Conservation (phyloP, 192 early-diverging fungal species). For the Coemansia sp. region DNA sequence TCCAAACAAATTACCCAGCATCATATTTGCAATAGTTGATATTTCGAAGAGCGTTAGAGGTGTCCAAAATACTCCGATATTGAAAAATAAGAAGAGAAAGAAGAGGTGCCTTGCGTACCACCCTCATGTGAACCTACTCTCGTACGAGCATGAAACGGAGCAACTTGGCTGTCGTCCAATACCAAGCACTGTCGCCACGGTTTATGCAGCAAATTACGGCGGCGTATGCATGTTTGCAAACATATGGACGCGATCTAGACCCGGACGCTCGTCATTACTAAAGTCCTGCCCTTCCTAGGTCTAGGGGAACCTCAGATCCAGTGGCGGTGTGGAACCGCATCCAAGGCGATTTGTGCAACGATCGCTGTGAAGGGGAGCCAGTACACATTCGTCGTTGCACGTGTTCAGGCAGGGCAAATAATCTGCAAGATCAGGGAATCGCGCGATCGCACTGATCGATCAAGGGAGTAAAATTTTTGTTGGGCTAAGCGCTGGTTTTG, state of each 20-base stretch:
- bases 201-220: neutral
- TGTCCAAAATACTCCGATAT: neutral
- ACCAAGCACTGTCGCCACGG: slow-evolving; percentile 1
- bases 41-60: neutral
- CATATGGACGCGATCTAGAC: neutral
- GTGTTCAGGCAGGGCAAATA: neutral
- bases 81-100: neutral
- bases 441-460: slow-evolving; percentile 6
- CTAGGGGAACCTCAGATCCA: neutral
- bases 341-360: neutral
- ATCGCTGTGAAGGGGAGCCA: neutral
- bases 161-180: neutral
- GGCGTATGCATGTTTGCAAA: slow-evolving; percentile 7
- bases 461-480: slow-evolving; percentile 9
- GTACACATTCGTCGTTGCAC: neutral
- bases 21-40: slow-evolving; percentile 29
- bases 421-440: neutral
- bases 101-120: neutral
- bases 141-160: neutral
- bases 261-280: neutral
- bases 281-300: neutral
- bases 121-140: neutral
- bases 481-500: neutral
- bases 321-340: slow-evolving; percentile 3
- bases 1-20: slow-evolving; percentile 57